Evolutionary conservation across 208 protist species (phyloP).

Genomic region (Balamuthia mandrillaris): DNA sequence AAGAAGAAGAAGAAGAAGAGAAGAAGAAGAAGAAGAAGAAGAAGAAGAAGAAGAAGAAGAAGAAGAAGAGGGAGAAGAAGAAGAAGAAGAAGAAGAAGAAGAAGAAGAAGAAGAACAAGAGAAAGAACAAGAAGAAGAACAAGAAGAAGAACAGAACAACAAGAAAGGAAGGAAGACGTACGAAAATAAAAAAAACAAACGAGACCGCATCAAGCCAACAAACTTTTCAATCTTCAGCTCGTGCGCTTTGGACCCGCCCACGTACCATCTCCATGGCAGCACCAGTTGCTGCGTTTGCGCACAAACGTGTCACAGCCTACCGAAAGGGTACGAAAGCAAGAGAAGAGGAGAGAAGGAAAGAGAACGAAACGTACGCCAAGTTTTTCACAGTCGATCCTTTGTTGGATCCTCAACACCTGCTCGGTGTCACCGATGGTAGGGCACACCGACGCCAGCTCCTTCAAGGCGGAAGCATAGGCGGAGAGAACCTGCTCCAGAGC

Average conservation of each 20-base stretch:
- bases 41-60: neutral
- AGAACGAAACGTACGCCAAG: too few relatives aligned
- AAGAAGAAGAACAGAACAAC: neutral
- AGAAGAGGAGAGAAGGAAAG: too few relatives aligned
- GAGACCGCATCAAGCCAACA: neutral
- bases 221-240: neutral
- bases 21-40: neutral
- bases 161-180: neutral
- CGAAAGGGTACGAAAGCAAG: neutral
- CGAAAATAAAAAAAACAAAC: neutral
- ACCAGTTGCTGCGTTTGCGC: neutral
- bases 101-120: neutral
- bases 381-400: too few relatives aligned
- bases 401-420: too few relatives aligned
- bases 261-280: neutral
- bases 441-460: too few relatives aligned
- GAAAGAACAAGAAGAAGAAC: neutral
- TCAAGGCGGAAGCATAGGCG: too few relatives aligned
- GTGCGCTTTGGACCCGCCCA: neutral
- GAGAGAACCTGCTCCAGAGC: too few relatives aligned
- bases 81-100: neutral
- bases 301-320: neutral
- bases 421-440: too few relatives aligned
- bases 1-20: neutral
- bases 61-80: neutral